Base-by-base conservation (phyloP, 306 rosid genomes). In the Casuarina equisetifolia region DNA sequence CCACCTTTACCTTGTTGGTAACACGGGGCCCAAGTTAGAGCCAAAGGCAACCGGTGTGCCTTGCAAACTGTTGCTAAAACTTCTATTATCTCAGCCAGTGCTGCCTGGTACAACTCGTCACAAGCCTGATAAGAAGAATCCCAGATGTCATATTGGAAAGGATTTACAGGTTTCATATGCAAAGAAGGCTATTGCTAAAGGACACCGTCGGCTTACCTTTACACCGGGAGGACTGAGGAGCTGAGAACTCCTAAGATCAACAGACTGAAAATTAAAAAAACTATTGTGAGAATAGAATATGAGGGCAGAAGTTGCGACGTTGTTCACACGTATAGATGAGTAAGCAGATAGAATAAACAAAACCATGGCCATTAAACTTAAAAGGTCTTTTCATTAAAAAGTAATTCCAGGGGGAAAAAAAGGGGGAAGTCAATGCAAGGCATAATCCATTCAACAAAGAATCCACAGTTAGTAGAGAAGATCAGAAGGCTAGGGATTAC, bases 21-120 rank as follows among this genome's bases (percentile, higher is more conserved):
- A 61, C 96, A 88, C 0, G 93, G 89, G 0, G 84, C 88, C 96
- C 96, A 90, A 12, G 91, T 87, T 2, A 83, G 87, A 2, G 84
- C 90, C 19, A 88, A 74, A 2, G 93, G 91, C 76, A 90, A 57
- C 62, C 82, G 80, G 50, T 90, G 91, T 4, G 84, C 79, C 81
- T 85, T 76, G 76, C 92, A 85, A 61, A 84, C 92, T 0, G 86
- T 73, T 17, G 79, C 78, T 53, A 87, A 58, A 62, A 88, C 92
- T 72, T 88, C 87, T 16, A 79, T 43, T 4, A 85, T 87, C 84
- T 90, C 91, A 50, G 73, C 82, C 81, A 90, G 64, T 12, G 88
- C 92, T 11, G 82, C 86, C 62, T 85, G 84, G 55, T 81, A 88
- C 71, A 86, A 51, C 84, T 88, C 91, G 1, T 87, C 91, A 67